Percentiles rank a stretch among this genome's conserved stretches.
phyloP scores from a whole-genome alignment of 805 yeast genomes.

The Yarrowia sp. region DNA sequence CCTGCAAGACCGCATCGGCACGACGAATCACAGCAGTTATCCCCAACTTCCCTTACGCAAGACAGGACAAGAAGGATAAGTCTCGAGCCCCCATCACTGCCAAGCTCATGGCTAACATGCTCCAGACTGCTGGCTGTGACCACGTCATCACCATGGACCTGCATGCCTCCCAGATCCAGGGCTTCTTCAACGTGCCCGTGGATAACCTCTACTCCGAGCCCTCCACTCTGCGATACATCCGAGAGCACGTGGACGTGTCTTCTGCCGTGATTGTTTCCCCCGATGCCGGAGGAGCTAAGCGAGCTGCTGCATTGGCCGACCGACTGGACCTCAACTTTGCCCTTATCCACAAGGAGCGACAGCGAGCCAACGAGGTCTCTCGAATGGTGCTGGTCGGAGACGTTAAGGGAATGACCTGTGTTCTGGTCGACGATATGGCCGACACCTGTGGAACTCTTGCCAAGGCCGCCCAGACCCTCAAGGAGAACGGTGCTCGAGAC shows the following conservation, averaged over 20 bases:
- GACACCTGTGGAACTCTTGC: slow-evolving; percentile 97
- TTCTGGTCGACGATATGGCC: slow-evolving; percentile 95
- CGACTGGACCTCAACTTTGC: slow-evolving; percentile 90
- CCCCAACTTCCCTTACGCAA: slow-evolving; percentile 94
- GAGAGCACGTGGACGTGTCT: slow-evolving; percentile 53
- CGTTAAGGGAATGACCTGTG: slow-evolving; percentile 75
- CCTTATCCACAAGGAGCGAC: slow-evolving; percentile 92
- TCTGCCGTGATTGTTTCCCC: slow-evolving; percentile 86
- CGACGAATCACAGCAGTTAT: slow-evolving; percentile 90
- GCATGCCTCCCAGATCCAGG: slow-evolving; percentile 97
- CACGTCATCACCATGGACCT: slow-evolving; percentile 96
- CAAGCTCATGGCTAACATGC: slow-evolving; percentile 83
- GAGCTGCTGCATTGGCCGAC: slow-evolving; percentile 94
- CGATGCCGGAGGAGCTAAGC: slow-evolving; percentile 98
- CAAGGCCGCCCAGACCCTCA: slow-evolving; percentile 85
- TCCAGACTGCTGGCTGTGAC: slow-evolving; percentile 91
- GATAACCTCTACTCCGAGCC: slow-evolving; percentile 97
- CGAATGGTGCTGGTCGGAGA: slow-evolving; percentile 96
- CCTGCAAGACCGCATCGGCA: slow-evolving; percentile 94
- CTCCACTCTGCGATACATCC: slow-evolving; percentile 75
- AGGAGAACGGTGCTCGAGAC: slow-evolving; percentile 73
- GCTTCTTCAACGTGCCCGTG: slow-evolving; percentile 91
- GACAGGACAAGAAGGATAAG: slow-evolving; percentile 96
- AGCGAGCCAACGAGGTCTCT: slow-evolving; percentile 89
- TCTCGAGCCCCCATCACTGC: slow-evolving; percentile 96